Evolutionary conservation across 2,329 filamentous ascomycete species (phyloP), one percentile per base, ranked within the genome.

Genomic region (Phaeosphaeria sp.): DNA sequence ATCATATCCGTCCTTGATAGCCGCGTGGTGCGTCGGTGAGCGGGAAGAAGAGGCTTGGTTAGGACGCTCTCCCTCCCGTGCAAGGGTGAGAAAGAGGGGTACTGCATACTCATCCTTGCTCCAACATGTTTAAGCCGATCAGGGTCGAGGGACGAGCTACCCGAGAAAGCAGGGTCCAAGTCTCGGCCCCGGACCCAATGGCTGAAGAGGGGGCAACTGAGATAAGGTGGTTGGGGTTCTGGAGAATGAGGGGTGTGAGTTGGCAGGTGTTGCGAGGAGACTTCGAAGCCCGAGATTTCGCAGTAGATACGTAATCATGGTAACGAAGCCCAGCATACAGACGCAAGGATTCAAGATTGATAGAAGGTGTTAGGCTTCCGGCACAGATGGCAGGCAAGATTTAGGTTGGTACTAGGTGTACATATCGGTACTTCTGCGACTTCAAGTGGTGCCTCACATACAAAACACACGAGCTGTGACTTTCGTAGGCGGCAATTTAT

Each of bases 61-160:
- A n/a, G 27, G 8, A 17, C 44, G 8, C 30, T 42, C n/a, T 24
- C 47, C 43, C 36, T 40, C 13, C 13, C 18, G 46, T 15, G 22
- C 45, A 13, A 49, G 50, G 49, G 49, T 39, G 44, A 49, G 40
- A 56, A 55, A 46, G 57, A 59, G 61, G 59, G 59, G 49, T 62
- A 44, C 47, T 18, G 45, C 45, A 55, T 52, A 49, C 51, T 20
- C 43, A 47, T 48, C 63, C 63, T 46, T 53, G 53, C 53, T 44
- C 58, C 52, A 56, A 55, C 61, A 64, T 64, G 61, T 65, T 56
- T 58, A 62, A 33, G 61, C 49, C 52, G 59, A 66, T 63, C 61
- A 64, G 61, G 61, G 61, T 66, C 61, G 47, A 49, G 42, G 43
- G 51, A 55, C 20, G 45, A 51, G 22, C 43, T 43, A 54, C 27